Percentiles rank a stretch among this genome's conserved stretches.
These are phyloP conservation scores for Mucor saturninus DNA, from an alignment of 371 early-diverging fungal genomes.

Conservation along the genomic window DNA sequence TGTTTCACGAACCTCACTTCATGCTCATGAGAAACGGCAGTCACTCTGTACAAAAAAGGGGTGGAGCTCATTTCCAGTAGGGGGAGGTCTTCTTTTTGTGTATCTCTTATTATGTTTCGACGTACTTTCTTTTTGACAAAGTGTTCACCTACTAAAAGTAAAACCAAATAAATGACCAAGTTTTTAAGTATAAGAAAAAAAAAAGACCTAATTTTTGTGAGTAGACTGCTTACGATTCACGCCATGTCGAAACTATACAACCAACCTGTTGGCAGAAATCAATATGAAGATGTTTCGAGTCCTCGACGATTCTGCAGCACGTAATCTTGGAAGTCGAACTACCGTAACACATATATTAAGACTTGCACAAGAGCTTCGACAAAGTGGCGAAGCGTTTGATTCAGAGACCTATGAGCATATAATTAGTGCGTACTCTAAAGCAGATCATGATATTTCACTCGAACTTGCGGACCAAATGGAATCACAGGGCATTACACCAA, in stretches of 20 bases:
- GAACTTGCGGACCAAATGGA: constrained; percentile 34
- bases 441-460: constrained; percentile 3
- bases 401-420: constrained; percentile 30
- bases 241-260: constrained; percentile 16
- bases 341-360: constrained; percentile 12
- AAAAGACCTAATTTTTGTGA: too few relatives aligned
- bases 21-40: too few relatives aligned
- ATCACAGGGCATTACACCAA: constrained; percentile 19
- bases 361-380: constrained; percentile 22
- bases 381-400: constrained; percentile 17
- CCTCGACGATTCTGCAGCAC: constrained; percentile 11
- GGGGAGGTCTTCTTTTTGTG: too few relatives aligned
- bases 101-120: too few relatives aligned
- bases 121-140: too few relatives aligned
- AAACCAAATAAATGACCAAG: too few relatives aligned
- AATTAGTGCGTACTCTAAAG: constrained; percentile 36
- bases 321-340: neutral
- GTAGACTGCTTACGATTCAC: too few relatives aligned
- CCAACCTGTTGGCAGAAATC: constrained; percentile 9
- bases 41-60: too few relatives aligned
- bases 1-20: too few relatives aligned
- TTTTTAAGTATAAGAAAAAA: too few relatives aligned
- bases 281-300: constrained; percentile 22
- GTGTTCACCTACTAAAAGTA: too few relatives aligned
- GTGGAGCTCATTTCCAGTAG: too few relatives aligned